These are phyloP conservation scores for Allantophomopsis cytisporea DNA, from an alignment of 2,329 filamentous ascomycete genomes.

Conservation along the genomic window DNA sequence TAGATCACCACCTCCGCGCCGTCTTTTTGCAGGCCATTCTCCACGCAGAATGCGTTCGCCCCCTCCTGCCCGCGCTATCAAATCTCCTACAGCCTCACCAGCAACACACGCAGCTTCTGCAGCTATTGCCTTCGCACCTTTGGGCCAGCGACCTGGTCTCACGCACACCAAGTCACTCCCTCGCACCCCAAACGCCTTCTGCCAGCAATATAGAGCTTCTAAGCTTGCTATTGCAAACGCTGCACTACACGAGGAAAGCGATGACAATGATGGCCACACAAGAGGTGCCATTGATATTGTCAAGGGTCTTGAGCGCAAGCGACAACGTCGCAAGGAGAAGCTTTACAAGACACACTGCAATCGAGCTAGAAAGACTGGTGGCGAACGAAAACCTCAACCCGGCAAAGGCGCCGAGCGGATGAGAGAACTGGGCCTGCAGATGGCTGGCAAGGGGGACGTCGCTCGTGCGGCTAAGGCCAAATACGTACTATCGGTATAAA, in stretches of 20 bases:
- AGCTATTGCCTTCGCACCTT: constrained; percentile 28
- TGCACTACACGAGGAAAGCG: constrained; percentile 15
- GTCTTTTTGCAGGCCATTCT: constrained; percentile 16
- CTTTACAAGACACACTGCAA: constrained; percentile 82
- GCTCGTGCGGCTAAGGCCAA: constrained; percentile 30
- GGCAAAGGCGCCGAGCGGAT: constrained; percentile 89
- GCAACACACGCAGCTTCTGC: constrained; percentile 21
- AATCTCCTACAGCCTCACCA: constrained; percentile 33
- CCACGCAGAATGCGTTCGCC: constrained; percentile 53
- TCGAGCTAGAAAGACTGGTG: constrained; percentile 54
- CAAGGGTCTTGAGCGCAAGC: constrained; percentile 89
- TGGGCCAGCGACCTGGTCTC: constrained; percentile 48
- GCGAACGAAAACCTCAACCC: constrained; percentile 53
- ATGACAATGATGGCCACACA: constrained; percentile 44
- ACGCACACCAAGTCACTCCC: constrained; percentile 80
- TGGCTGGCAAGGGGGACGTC: constrained; percentile 66
- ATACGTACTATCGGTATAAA: constrained; percentile 61
- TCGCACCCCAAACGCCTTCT: constrained; percentile 60
- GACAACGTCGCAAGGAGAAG: constrained; percentile 85
- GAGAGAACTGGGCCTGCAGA: constrained; percentile 78
- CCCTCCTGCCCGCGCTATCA: constrained; percentile 40
- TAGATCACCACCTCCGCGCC: constrained; percentile 23
- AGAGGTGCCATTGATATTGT: constrained; percentile 96
- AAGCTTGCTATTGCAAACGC: constrained; percentile 25
- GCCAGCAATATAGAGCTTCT: constrained; percentile 27